Evolutionary conservation across 2,329 filamentous ascomycete species (phyloP).

Genomic region (Sporothrix curviconia): DNA sequence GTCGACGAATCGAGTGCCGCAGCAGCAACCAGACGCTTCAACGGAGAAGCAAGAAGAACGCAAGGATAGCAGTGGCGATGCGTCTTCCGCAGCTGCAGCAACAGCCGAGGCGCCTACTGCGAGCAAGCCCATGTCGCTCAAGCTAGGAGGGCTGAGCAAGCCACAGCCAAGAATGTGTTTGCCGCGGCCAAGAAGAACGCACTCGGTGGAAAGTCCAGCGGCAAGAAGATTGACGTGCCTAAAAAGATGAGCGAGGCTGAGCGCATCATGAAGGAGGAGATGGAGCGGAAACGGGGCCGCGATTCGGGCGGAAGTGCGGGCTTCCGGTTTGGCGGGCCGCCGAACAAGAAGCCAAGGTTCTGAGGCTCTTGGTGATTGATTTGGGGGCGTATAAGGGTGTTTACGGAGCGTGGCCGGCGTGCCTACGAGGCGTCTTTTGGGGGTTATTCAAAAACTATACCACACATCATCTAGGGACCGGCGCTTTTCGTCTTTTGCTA

Average conservation of each 20-base stretch:
- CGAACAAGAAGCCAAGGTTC: constrained; percentile 46
- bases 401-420: neutral
- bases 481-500: no score
- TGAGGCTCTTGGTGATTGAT: constrained; percentile 15
- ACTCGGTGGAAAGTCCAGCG: constrained; percentile 43
- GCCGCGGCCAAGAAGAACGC: constrained; percentile 62
- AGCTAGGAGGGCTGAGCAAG: constrained; percentile 49
- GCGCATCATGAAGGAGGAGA: constrained; percentile 80
- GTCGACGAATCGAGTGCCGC: neutral
- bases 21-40: neutral
- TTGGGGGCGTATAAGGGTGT: neutral
- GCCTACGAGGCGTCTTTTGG: no score
- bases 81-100: constrained; percentile 10
- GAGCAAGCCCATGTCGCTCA: constrained; percentile 50
- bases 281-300: constrained; percentile 61
- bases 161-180: constrained; percentile 71
- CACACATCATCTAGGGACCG: neutral
- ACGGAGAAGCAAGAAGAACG: neutral
- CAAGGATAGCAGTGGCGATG: neutral
- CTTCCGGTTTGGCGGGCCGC: constrained; percentile 13
- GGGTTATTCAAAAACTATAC: neutral
- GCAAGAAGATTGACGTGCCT: constrained; percentile 60
- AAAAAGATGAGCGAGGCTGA: constrained; percentile 87
- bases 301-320: constrained; percentile 26
- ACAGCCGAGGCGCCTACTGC: neutral